Percentiles rank a stretch among this genome's conserved stretches.
phyloP scores from a whole-genome alignment of 2,329 filamentous ascomycete genomes.

The Catunica adiposa region DNA sequence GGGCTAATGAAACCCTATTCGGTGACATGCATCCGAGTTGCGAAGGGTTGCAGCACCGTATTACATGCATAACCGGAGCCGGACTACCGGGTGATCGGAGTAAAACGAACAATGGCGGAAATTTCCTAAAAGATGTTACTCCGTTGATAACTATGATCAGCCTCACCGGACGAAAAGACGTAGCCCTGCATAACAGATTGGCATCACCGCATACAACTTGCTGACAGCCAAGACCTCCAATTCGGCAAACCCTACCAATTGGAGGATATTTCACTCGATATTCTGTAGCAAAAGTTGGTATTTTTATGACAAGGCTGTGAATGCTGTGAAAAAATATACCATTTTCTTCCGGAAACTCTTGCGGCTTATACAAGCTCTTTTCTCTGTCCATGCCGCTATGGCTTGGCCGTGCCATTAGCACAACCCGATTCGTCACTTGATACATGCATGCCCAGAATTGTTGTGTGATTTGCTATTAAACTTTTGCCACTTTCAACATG shows the following conservation, averaged over 20 bases:
- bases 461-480: constrained; percentile 3
- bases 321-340: too few relatives aligned
- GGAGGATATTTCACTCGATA: too few relatives aligned
- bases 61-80: not conserved
- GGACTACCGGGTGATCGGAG: not conserved
- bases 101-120: not conserved
- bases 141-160: not conserved
- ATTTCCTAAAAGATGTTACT: not conserved
- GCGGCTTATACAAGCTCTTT: constrained; percentile 8
- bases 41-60: not conserved
- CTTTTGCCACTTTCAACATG: not conserved
- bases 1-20: not conserved
- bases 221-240: not conserved
- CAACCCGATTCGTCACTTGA: not conserved
- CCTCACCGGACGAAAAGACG: not conserved
- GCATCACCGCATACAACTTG: not conserved
- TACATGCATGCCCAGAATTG: not conserved
- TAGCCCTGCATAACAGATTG: not conserved
- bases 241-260: not conserved
- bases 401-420: not conserved
- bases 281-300: too few relatives aligned
- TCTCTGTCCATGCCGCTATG: not conserved
- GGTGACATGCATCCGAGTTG: not conserved
- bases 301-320: too few relatives aligned
- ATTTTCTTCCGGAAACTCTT: constrained; percentile 3